Evolutionary conservation across 2,329 filamentous ascomycete genomes (phyloP).

Genomic region (Immersiporthe knoxdaviesiana): DNA sequence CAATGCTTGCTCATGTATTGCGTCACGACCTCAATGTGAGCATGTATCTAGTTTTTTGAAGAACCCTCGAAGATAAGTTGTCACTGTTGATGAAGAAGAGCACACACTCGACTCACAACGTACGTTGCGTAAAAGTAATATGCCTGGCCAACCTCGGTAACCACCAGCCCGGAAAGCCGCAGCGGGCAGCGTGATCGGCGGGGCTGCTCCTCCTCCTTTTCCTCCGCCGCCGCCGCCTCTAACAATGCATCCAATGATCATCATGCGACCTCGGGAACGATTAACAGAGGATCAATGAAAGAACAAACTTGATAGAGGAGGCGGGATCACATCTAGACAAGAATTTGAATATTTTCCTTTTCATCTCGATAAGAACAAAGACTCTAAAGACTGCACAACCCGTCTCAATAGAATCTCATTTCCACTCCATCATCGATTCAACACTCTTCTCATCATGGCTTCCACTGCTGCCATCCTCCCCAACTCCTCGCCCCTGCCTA

Average conservation of each 20-base stretch:
- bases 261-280: not conserved
- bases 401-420: not conserved
- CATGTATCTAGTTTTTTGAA: not conserved
- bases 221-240: too few species aligned
- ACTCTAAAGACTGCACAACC: not conserved
- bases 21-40: not conserved
- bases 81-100: not conserved
- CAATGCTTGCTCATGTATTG: not conserved
- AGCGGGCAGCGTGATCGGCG: not conserved
- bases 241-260: not conserved
- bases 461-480: not conserved
- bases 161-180: slow-evolving; percentile 1
- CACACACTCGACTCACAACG: slow-evolving; percentile 2
- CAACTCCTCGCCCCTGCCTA: not conserved
- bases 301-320: not conserved
- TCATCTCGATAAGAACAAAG: not conserved
- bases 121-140: not conserved
- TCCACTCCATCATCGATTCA: not conserved
- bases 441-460: not conserved
- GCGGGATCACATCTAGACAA: not conserved
- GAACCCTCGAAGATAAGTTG: not conserved
- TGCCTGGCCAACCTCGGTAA: not conserved
- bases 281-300: not conserved
- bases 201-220: not conserved
- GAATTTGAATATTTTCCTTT: too few species aligned